Evolutionary conservation across 129 eudicot genomes (phyloP), one percentile per base, ranked within the genome.

Genomic region (Gnaphalium uliginosum): DNA sequence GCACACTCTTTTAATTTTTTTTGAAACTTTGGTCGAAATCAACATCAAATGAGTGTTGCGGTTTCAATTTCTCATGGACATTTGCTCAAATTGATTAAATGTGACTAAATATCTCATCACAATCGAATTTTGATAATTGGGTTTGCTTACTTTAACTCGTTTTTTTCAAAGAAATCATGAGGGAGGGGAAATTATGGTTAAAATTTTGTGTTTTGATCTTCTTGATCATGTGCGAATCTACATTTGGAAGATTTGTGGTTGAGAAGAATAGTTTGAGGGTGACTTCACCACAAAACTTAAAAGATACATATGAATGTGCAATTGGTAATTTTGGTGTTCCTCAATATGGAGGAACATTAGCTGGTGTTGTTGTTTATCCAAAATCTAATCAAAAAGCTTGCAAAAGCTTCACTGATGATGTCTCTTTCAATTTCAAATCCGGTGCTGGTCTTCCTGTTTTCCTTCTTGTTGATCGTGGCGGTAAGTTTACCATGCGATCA

Each of bases 271-370:
- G 33, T 76, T 83, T 86, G 72, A 81, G 81, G 79, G 86, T 86
- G 74, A 86, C 90, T 1, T 83, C 90, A 62, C 90, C 90, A 19
- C 78, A 78, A 13, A 69, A 27, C 43, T 46, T 86, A 33, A 86
- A 71, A 53, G 87, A 82, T 50, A 79, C 82, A 0, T 84, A 86
- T 56, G 90, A 86, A 70, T 77, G 87, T 81, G 87, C 90, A 56
- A 86, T 86, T 81, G 90, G 90, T 41, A 86, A 86, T 72, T 86
- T 86, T 54, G 90, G 90, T 78, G 85, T 81, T 53, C 90, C 90
- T 72, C 85, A 86, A 24, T 86, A 86, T 71, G 90, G 90, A 48
- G 87, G 90, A 54, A 81, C 87, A 21, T 73, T 86, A 85, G 90
- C 80, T 58, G 90, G 90, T 17, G 76, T 76, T 50, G 90, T 86